Conservation (phyloP, 176 grass and related monocot species). For the Oryza coarctata region DNA sequence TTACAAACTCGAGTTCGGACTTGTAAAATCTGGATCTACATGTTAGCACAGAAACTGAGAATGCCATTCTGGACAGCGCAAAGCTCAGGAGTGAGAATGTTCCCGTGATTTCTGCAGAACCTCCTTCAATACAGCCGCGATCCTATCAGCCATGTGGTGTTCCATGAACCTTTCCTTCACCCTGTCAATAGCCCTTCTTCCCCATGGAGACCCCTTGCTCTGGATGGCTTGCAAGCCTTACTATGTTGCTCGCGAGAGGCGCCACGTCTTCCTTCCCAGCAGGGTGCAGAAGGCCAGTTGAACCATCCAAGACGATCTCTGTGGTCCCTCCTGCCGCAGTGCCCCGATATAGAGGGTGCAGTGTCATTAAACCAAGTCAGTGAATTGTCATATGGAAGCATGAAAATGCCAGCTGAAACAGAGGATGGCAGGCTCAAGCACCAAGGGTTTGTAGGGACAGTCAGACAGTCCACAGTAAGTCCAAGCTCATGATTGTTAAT, state of each 20-base stretch:
- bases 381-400: slow-evolving; percentile 26
- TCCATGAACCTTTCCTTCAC: slow-evolving; percentile 87
- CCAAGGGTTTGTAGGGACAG: not conserved
- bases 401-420: slow-evolving; percentile 24
- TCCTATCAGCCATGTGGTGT: slow-evolving; percentile 81
- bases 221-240: slow-evolving; percentile 59
- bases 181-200: slow-evolving; percentile 65
- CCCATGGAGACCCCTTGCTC: slow-evolving; percentile 71
- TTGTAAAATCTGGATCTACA: not conserved
- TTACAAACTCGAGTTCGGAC: not conserved
- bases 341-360: slow-evolving; percentile 44
- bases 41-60: not conserved
- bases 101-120: slow-evolving; percentile 44
- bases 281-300: slow-evolving; percentile 79
- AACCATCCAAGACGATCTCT: slow-evolving; percentile 76
- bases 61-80: not conserved
- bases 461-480: slow-evolving; percentile 6
- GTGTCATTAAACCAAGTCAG: slow-evolving; percentile 19
- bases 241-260: slow-evolving; percentile 68
- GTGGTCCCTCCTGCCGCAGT: slow-evolving; percentile 88
- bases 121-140: slow-evolving; percentile 63
- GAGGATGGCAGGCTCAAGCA: slow-evolving; percentile 12
- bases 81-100: slow-evolving; percentile 41
- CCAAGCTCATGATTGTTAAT: slow-evolving; percentile 5
- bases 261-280: slow-evolving; percentile 81